Conservation (phyloP, 2,329 filamentous ascomycete species). For the Akanthomyces lecanii region DNA sequence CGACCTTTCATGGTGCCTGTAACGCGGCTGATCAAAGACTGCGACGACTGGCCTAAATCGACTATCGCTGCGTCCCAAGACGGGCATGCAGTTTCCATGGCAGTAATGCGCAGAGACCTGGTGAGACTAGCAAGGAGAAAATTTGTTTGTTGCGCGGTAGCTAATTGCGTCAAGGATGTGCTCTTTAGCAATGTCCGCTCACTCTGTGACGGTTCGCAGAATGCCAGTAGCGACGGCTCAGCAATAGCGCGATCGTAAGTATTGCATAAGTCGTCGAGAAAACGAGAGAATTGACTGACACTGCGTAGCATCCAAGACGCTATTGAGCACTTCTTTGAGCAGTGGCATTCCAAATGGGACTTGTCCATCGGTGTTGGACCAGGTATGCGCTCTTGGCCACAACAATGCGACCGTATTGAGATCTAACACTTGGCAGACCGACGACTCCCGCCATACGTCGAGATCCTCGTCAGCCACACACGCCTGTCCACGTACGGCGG, state of each 20-base stretch:
- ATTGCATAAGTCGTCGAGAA: too few species aligned
- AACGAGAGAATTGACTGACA: slow-evolving; percentile 20
- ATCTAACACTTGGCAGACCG: slow-evolving; percentile 35
- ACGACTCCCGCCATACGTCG: slow-evolving; percentile 66
- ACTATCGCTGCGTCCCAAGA: slow-evolving; percentile 62
- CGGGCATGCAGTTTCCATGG: slow-evolving; percentile 67
- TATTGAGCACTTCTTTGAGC: slow-evolving; percentile 62
- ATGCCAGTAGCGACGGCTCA: slow-evolving; percentile 45
- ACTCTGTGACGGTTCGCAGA: slow-evolving; percentile 55
- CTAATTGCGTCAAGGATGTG: slow-evolving; percentile 38
- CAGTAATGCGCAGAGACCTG: slow-evolving; percentile 63
- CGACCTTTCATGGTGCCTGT: slow-evolving; percentile 64
- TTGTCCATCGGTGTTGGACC: slow-evolving; percentile 51
- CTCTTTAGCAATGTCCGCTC: slow-evolving; percentile 54
- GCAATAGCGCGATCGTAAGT: slow-evolving; percentile 50
- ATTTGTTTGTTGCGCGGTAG: slow-evolving; percentile 4
- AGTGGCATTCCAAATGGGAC: slow-evolving; percentile 62
- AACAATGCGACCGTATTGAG: neutral
- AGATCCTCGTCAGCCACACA: slow-evolving; percentile 70
- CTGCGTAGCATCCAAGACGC: slow-evolving; percentile 47
- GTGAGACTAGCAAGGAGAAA: slow-evolving; percentile 33
- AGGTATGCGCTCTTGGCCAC: slow-evolving; percentile 30
- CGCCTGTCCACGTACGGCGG: slow-evolving; percentile 70
- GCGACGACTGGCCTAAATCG: slow-evolving; percentile 65
- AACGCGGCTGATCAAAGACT: slow-evolving; percentile 61